phyloP scores from a whole-genome alignment of 345 rosid species.

The Eucalyptus cloeziana region DNA sequence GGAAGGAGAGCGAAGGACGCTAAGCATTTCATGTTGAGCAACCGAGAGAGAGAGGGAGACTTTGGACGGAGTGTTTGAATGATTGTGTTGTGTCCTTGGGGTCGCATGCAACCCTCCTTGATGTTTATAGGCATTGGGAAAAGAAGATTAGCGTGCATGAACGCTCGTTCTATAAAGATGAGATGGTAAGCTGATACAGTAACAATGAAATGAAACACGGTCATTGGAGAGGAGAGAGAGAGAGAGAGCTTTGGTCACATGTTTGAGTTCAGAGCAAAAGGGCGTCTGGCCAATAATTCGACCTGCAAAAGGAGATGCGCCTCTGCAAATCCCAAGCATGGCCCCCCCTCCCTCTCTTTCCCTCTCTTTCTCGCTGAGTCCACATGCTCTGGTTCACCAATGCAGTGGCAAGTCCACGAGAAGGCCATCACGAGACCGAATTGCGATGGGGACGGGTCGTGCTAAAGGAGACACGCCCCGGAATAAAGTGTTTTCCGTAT shows the following conservation, averaged over 20 bases:
- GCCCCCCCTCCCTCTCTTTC: background rate
- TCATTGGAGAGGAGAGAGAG: background rate
- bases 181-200: background rate
- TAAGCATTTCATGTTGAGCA: background rate
- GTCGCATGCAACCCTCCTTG: background rate
- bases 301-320: background rate
- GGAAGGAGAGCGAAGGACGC: background rate
- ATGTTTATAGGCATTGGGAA: background rate
- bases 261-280: background rate
- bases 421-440: background rate
- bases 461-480: background rate
- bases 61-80: background rate
- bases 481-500: background rate
- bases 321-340: background rate
- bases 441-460: background rate
- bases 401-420: background rate
- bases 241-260: background rate
- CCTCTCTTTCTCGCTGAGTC: background rate
- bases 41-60: background rate
- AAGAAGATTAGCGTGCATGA: background rate
- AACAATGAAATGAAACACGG: background rate
- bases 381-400: background rate
- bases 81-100: background rate
- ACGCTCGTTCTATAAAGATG: background rate
- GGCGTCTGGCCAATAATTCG: background rate